Evolutionary conservation across 73 alveolate species (phyloP).

Genomic region (Symbiodinium pilosum): DNA sequence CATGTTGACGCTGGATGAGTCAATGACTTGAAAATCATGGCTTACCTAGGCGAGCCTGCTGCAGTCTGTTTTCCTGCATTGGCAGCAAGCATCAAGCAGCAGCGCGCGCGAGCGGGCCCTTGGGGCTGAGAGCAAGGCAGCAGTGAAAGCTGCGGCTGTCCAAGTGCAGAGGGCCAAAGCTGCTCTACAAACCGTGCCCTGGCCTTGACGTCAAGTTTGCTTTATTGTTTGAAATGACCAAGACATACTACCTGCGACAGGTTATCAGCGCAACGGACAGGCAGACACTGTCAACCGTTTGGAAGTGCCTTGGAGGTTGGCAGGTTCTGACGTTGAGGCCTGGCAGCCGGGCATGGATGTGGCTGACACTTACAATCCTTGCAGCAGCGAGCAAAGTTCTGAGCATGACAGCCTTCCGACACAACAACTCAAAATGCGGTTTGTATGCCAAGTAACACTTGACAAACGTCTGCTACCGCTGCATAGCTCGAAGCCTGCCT

Average conservation of each 20-base stretch:
- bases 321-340: constrained; percentile 10
- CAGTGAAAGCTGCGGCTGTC: not conserved
- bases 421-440: no score
- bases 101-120: not conserved
- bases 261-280: not conserved
- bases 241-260: not conserved
- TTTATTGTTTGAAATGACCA: no score
- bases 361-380: no score
- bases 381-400: no score
- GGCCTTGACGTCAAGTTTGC: no score
- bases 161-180: not conserved
- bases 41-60: not conserved
- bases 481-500: no score
- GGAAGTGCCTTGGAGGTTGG: not conserved
- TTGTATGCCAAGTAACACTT: no score
- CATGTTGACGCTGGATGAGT: not conserved
- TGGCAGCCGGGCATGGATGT: no score
- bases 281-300: not conserved
- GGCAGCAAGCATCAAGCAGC: not conserved
- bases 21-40: not conserved
- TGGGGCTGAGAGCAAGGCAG: not conserved
- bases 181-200: not conserved
- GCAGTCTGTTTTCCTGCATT: not conserved
- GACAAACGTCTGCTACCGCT: no score
- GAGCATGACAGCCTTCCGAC: no score